These are phyloP conservation scores for Solanum habrochaites DNA, from an alignment of 257 asterid species.

Conservation along the genomic window DNA sequence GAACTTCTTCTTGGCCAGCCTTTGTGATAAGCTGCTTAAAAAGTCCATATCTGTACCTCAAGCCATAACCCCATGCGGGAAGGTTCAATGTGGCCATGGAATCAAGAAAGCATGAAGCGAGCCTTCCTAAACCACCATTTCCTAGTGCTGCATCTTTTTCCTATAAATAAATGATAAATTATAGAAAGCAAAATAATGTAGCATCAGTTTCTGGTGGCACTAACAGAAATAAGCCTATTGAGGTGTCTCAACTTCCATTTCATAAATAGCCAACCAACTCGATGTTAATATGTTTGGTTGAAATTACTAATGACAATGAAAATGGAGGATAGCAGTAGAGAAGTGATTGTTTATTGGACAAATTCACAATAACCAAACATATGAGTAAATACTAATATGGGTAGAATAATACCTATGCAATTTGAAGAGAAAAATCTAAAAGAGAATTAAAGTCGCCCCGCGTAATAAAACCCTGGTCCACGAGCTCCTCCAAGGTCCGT, in stretches of 20 bases:
- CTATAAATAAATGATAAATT: conserved; percentile 23
- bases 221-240: neutral
- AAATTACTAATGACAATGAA: neutral
- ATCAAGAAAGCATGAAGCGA: conserved; percentile 97
- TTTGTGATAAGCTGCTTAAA: conserved; percentile 82
- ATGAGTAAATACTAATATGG: neutral
- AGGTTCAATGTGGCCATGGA: conserved; percentile 94
- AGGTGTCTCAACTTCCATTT: neutral
- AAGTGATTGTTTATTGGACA: neutral
- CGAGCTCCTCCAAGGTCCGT: conserved; percentile 84
- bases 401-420: neutral
- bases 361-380: neutral
- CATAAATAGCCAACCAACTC: neutral
- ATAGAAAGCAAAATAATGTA: neutral
- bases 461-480: conserved; percentile 60
- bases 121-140: conserved; percentile 99
- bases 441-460: neutral
- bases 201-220: neutral
- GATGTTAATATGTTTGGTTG: neutral
- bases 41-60: conserved; percentile 91
- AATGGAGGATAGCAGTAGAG: neutral
- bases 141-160: conserved; percentile 99
- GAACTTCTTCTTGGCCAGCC: conserved; percentile 87
- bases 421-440: neutral
- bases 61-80: conserved; percentile 99